phyloP scores from a whole-genome alignment of 2,329 filamentous ascomycete genomes.

The Tothia fuscella region DNA sequence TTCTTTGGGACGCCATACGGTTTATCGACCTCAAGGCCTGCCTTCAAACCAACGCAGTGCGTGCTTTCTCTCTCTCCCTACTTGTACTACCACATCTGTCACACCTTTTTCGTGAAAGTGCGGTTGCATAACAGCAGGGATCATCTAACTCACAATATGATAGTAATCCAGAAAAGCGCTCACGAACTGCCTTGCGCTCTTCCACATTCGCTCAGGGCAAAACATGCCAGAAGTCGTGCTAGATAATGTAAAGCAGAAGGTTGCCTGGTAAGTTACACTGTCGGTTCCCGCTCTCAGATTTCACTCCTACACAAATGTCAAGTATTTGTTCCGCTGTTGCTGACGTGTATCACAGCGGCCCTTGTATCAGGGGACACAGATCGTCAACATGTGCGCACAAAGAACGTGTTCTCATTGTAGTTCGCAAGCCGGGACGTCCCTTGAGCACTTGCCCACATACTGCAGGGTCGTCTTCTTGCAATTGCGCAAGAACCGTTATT shows the following conservation, averaged over 20 bases:
- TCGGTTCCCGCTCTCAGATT: background rate
- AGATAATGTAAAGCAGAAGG: constrained; percentile 61
- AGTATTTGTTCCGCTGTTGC: background rate
- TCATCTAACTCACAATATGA: constrained; percentile 7
- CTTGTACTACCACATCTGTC: no score
- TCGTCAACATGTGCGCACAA: constrained; percentile 63
- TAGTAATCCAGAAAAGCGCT: background rate
- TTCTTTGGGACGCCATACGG: no score
- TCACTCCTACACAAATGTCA: background rate
- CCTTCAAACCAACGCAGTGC: no score
- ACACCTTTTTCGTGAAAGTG: no score
- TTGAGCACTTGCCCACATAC: constrained; percentile 59
- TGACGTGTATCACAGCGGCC: constrained; percentile 39
- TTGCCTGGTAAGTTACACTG: constrained; percentile 54
- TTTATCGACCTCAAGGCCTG: no score
- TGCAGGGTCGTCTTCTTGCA: constrained; percentile 48
- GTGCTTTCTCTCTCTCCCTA: no score
- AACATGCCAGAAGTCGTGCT: constrained; percentile 50
- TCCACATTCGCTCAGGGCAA: background rate
- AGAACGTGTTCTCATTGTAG: constrained; percentile 57
- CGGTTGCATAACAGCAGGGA: constrained; percentile 3
- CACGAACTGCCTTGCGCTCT: background rate
- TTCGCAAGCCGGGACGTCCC: constrained; percentile 60
- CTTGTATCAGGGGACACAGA: constrained; percentile 64
- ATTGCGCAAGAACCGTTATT: constrained; percentile 49